Base-by-base conservation (phyloP, 306 rosid genomes). In the Gastrolobium bilobum region DNA sequence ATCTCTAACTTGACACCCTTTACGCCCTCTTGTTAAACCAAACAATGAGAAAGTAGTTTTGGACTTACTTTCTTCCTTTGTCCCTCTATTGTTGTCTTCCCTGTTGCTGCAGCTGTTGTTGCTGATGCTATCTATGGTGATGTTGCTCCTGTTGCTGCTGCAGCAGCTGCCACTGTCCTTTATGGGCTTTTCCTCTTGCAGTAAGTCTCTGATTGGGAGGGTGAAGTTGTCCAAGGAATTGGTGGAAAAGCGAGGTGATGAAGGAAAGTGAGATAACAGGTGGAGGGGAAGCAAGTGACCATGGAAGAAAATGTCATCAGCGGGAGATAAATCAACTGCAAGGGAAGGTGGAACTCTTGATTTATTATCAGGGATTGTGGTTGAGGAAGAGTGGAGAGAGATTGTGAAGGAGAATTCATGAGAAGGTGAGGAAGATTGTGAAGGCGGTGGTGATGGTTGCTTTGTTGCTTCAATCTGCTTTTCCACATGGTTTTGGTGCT, bases 281-380 rank as follows among this genome's bases (percentile, higher is more conserved):
- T 92, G 99, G 14, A 94, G 91, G 33, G 99, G 99, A 44, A 94
- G 97, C 82, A 94, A 79, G 80, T 92, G 99, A 26, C 99, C 99
- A n/a, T 91, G 99, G 90, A 92, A 94, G 93, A 94, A 94, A 67
- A 94, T 94, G 83, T 94, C 99, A 40, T 94, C 99, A 3, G 99
- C 99, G 0, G 99, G 99, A 46, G 99, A 86, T 75, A 94, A 84
- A 83, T 94, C 99, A 43, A 90, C 75, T 58, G 97, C 97, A 52
- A 86, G 83, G 4, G 95, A 85, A 72, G 86, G 71, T 13, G 85
- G 62, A 7, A 82, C 8, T 71, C 79, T 82, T 86, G 89, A 46
- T 70, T 85, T 80, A 68, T 86, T 80, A 68, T 86, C 82, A 65
- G 83, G 82, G 81, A 63, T 4, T 64, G 91, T 59, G 67, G 84